Evolutionary conservation across 192 early-diverging fungal species (phyloP), one percentile per base, ranked within the genome.

Genomic region (Backusella psychrophila): DNA sequence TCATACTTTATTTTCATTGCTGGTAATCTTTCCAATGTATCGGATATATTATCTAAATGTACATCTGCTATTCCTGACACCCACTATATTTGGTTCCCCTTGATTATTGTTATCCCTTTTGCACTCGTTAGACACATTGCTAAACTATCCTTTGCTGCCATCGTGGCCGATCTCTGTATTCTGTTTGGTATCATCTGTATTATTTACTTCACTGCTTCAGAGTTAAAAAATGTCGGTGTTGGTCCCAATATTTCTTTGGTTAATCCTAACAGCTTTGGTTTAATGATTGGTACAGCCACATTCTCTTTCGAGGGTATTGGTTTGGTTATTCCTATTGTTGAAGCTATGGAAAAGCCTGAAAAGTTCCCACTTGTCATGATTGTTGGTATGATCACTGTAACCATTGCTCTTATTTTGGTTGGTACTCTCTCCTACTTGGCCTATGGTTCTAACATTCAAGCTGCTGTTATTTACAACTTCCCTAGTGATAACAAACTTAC

Each of bases 1-100:
- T 94, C 94, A 0, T 96, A 96, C 72, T 87, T 92, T 68, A 95
- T 97, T 39, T 97, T 97, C 82, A 88, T 97, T 15, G 91, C 94
- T 6, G 91, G 94, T 76, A 97, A 96, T 78, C 83, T 96, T 59
- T 84, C 85, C 14, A 91, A 93, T 33, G 85, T 91, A 49, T 81
- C 92, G 67, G 89, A 91, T 80, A 86, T 90, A 17, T 76, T 90
- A 6, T 90, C 90, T 26, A 82, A 89, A 69, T 95, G 91, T 87
- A 75, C 78, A 39, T 53, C 79, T 73, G 85, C 87, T 69, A 79
- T 88, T 31, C 85, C 89, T 39, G 38, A 31, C 83, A 85, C 63
- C 92, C 88, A 87, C 39, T 97, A 93, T 82, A 91, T 97, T 69
- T 75, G 92, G 21, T 76, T 94, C 38, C 96, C 95, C 73, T 82